Base-by-base conservation (phyloP, 2,329 filamentous ascomycete species). In the Whalleya microplaca region DNA sequence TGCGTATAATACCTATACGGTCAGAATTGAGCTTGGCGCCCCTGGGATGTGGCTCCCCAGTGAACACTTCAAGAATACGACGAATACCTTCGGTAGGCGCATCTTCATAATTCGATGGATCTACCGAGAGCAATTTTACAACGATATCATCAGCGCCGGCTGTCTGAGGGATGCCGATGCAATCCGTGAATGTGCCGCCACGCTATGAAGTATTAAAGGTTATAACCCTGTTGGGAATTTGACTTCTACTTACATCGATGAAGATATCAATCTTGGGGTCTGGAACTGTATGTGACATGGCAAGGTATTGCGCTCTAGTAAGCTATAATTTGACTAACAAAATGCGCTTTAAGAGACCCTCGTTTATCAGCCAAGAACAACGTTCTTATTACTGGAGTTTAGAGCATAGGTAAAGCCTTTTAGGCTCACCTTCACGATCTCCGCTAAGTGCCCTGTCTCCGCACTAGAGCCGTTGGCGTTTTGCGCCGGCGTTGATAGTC, bases 111-210 rank as follows among this genome's bases (percentile, higher is more conserved):
- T 89, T 90, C 27, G 78, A 74, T 0, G 88, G 87, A 65, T 91
- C 88, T 62, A 89, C 89, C 0, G 89, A 92, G 12, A 92, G 80
- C 1, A 92, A 77, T 70, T 92, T 92, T 71, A 92, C 88, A 49
- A 91, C 75, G 46, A 91, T 79, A 59, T 90, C 85, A 69, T 90
- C 85, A 69, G 84, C 78, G 75, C 87, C 86, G 59, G 80, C 80
- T n/a, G 84, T 84, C 2, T 80, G 82, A 51, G 86, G 87, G 4
- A 87, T 84, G 10, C 59, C 57, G 40, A 61, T 59, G 23, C 59
- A 61, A 52, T 66, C 62, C 12, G 64, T 64, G 45, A 66, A 66
- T 29, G 62, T 66, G 20, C 63, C 63, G 14, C 63, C 63, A 32
- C 63, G 63, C 53, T 64, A 18, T 55, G 23, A 43, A 46, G 29